Evolutionary conservation across 1,139 yeast genomes (phyloP).

Genomic region (Diutina sp.): DNA sequence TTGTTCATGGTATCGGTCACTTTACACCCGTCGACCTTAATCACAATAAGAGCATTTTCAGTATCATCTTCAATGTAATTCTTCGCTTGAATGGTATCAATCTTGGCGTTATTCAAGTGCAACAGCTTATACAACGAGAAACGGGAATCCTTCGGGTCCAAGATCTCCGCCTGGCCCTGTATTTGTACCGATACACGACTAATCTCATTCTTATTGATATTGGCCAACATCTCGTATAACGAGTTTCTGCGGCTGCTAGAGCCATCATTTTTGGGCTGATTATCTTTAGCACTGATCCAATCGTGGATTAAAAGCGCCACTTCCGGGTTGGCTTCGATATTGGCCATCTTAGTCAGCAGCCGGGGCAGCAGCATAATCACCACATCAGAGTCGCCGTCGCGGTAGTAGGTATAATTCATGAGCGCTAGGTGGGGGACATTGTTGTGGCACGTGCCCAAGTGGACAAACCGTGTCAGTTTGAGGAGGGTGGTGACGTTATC

Average conservation of each 20-base stretch:
- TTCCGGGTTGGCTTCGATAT: slow-evolving; percentile 52
- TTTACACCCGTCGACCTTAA: slow-evolving; percentile 52
- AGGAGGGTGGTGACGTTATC: slow-evolving; percentile 41
- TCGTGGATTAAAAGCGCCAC: slow-evolving; percentile 80
- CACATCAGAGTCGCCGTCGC: slow-evolving; percentile 24
- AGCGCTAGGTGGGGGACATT: slow-evolving; percentile 72
- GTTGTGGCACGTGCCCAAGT: slow-evolving; percentile 63
- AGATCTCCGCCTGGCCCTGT: slow-evolving; percentile 53
- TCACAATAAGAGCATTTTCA: slow-evolving; percentile 51
- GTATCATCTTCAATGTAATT: slow-evolving; percentile 30
- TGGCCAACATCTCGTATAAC: slow-evolving; percentile 51
- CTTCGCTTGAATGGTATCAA: slow-evolving; percentile 55
- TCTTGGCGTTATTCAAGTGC: slow-evolving; percentile 46
- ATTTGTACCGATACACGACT: slow-evolving; percentile 71
- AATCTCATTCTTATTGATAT: slow-evolving; percentile 63
- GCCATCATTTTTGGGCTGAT: slow-evolving; percentile 4
- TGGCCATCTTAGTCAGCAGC: slow-evolving; percentile 57
- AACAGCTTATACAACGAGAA: slow-evolving; percentile 46
- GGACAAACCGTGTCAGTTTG: slow-evolving; percentile 54
- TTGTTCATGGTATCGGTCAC: slow-evolving; percentile 76
- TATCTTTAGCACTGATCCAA: slow-evolving; percentile 53
- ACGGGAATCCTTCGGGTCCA: slow-evolving; percentile 24
- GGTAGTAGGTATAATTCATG: slow-evolving; percentile 72
- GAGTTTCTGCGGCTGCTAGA: slow-evolving; percentile 19
- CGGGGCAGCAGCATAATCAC: slow-evolving; percentile 61